Percentiles rank a stretch among this genome's conserved stretches.
phyloP scores from a whole-genome alignment of 2,329 filamentous ascomycete species.

The Trichoderma sp. region DNA sequence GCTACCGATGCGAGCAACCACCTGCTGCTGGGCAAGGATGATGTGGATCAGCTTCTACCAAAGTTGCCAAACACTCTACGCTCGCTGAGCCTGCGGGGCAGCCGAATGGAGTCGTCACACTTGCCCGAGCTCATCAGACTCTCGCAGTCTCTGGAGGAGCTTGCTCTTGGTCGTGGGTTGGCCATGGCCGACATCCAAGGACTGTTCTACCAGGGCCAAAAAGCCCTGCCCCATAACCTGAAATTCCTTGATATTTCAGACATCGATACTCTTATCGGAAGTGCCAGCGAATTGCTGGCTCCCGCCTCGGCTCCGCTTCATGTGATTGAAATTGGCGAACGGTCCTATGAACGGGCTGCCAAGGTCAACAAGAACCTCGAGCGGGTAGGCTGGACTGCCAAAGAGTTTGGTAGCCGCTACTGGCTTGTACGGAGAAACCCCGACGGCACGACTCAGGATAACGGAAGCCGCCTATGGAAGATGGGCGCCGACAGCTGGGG shows the following conservation, averaged over 20 bases:
- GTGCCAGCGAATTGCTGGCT: slow-evolving; percentile 58
- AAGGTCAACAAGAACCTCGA: slow-evolving; percentile 60
- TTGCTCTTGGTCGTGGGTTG: slow-evolving; percentile 68
- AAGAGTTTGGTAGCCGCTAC: slow-evolving; percentile 63
- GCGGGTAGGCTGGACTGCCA: slow-evolving; percentile 65
- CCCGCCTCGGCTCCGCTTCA: slow-evolving; percentile 63
- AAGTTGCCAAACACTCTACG: slow-evolving; percentile 63
- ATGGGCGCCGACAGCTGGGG: slow-evolving; percentile 83
- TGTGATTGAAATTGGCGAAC: slow-evolving; percentile 71
- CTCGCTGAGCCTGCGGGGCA: slow-evolving; percentile 73
- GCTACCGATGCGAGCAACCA: slow-evolving; percentile 69
- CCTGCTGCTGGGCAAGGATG: slow-evolving; percentile 63
- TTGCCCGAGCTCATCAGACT: slow-evolving; percentile 61
- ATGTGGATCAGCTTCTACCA: slow-evolving; percentile 63
- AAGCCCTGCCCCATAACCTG: slow-evolving; percentile 53
- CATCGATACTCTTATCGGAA: slow-evolving; percentile 52
- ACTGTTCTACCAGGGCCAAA: slow-evolving; percentile 55
- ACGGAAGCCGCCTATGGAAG: slow-evolving; percentile 68
- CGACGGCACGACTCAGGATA: slow-evolving; percentile 35
- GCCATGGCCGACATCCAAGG: slow-evolving; percentile 62
- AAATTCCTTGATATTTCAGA: slow-evolving; percentile 77
- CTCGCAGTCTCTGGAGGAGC: slow-evolving; percentile 68
- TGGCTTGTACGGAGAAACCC: slow-evolving; percentile 61
- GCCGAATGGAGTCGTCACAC: slow-evolving; percentile 64
- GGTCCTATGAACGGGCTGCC: slow-evolving; percentile 61